phyloP scores from a whole-genome alignment of 148 eudicot genomes.

The Dysphania ambrosioides region DNA sequence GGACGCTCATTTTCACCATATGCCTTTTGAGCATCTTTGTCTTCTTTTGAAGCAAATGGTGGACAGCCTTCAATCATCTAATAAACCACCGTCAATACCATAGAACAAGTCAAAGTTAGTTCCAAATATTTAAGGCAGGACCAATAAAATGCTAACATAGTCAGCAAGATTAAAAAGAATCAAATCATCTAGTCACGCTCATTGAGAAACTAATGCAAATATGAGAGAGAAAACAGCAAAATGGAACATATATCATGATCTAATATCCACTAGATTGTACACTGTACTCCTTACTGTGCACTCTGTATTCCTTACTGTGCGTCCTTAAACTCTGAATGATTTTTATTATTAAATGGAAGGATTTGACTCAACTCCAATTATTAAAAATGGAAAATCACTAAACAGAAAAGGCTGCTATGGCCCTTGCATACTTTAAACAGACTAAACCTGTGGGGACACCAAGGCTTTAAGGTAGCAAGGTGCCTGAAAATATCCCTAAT shows the following conservation, averaged over 20 bases:
- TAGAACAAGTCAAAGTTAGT: background rate
- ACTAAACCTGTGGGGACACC: background rate
- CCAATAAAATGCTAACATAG: background rate
- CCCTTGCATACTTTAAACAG: background rate
- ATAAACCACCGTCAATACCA: constrained; percentile 9
- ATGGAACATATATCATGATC: background rate
- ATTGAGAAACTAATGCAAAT: background rate
- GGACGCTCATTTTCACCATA: constrained; percentile 77
- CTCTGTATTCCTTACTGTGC: no score
- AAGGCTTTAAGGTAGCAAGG: background rate
- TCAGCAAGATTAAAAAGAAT: no score
- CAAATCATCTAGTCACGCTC: no score
- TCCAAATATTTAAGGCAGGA: background rate
- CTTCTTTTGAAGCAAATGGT: constrained; percentile 58
- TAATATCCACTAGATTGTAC: background rate
- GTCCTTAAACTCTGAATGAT: no score
- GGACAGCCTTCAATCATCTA: constrained; percentile 97
- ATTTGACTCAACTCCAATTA: background rate
- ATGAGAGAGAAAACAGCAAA: background rate
- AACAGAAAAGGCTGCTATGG: background rate
- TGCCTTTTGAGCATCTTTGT: constrained; percentile 53
- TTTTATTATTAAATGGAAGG: no score
- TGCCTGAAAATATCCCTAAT: background rate
- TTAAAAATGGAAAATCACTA: background rate
- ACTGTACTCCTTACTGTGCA: no score